Evolutionary conservation across 192 early-diverging fungal species (phyloP).

Genomic region (Coemansia sp.): DNA sequence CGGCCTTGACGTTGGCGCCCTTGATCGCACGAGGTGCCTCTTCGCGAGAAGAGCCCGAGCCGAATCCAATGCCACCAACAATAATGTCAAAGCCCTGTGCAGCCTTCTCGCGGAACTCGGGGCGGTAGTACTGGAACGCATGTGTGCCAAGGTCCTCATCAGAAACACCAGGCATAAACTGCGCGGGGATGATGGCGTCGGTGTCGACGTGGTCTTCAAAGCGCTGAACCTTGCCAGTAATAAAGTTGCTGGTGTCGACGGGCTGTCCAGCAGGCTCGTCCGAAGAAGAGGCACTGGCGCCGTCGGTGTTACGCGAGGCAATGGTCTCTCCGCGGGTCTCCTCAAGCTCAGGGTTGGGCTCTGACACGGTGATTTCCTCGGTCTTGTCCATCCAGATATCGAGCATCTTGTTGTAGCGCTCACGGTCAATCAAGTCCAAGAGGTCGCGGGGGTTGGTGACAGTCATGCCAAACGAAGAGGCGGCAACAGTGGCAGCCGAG

Average conservation of each 20-base stretch:
- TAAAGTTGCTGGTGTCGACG: constrained; percentile 44
- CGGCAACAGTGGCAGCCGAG: constrained; percentile 77
- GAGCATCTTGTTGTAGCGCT: constrained; percentile 64
- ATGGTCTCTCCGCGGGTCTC: constrained; percentile 48
- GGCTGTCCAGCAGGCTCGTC: constrained; percentile 19
- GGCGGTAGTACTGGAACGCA: constrained; percentile 72
- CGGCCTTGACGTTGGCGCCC: constrained; percentile 69
- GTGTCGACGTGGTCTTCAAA: constrained; percentile 79
- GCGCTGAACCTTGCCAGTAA: constrained; percentile 68
- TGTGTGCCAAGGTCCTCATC: constrained; percentile 71
- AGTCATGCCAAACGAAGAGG: constrained; percentile 75
- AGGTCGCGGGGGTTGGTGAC: constrained; percentile 68
- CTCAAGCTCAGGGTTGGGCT: constrained; percentile 63
- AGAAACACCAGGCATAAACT: constrained; percentile 70
- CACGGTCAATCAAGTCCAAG: constrained; percentile 64
- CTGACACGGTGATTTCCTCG: constrained; percentile 61
- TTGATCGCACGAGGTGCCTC: constrained; percentile 76
- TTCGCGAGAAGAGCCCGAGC: constrained; percentile 75
- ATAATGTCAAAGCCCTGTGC: constrained; percentile 68
- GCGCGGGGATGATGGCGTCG: constrained; percentile 77
- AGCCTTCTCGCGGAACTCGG: constrained; percentile 70
- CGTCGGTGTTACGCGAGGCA: constrained; percentile 46
- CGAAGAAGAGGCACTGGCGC: constrained; percentile 15
- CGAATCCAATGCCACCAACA: constrained; percentile 73
- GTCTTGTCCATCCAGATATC: constrained; percentile 68